A percentile compares a stretch with the other conserved stretches of the same genome.
Evolutionary conservation across 2,329 filamentous ascomycete genomes (phyloP).

Genomic region (Pseudogymnoascus sp.): DNA sequence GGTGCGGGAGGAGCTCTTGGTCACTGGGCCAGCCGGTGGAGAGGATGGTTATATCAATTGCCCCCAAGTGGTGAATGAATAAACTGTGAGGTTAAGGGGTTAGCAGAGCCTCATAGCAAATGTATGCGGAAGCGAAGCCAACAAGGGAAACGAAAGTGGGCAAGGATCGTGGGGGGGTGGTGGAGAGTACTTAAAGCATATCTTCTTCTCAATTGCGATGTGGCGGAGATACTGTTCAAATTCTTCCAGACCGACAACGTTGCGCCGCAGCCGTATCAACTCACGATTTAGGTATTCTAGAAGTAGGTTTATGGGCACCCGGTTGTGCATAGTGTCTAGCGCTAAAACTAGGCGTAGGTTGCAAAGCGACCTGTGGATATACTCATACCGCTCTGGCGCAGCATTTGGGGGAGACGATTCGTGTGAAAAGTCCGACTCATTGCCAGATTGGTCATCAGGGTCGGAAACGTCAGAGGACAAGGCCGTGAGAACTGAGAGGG

Average conservation of each 20-base stretch:
- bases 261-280: not conserved
- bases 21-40: not conserved
- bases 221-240: not conserved
- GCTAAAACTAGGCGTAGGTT: not conserved
- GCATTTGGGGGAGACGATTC: not conserved
- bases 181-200: not conserved
- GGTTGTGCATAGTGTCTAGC: not conserved
- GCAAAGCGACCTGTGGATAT: not conserved
- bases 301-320: slow-evolving; percentile 1
- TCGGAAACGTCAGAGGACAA: not conserved
- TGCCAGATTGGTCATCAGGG: not conserved
- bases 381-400: not conserved
- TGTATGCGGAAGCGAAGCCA: not conserved
- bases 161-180: not conserved
- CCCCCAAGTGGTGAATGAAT: not conserved
- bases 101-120: not conserved
- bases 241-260: not conserved
- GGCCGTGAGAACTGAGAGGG: not conserved
- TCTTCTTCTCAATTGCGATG: not conserved
- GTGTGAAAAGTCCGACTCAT: not conserved
- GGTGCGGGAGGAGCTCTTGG: not conserved
- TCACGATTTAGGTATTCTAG: not conserved
- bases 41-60: not conserved
- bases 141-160: not conserved
- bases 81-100: not conserved